Base-by-base conservation (phyloP, 78 protist genomes). In the Pelomyxa schiedti region DNA sequence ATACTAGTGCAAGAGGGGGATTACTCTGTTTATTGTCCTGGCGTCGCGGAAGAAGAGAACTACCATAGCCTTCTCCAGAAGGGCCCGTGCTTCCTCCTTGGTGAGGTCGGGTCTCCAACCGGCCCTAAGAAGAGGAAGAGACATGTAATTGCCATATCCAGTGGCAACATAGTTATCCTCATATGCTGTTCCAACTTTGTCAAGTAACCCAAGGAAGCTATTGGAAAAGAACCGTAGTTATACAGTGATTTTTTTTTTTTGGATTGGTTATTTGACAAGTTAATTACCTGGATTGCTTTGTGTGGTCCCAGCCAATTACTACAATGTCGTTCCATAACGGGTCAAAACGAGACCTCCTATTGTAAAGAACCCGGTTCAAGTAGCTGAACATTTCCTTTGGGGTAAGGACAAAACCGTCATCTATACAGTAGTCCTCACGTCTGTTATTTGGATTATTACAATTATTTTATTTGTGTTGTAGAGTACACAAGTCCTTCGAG, bases 91-190 rank as follows among this genome's bases (percentile, higher is more conserved):
- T 42, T 42, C 89, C 7, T 88, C 92, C 71, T 75, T 42, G 24
- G 29, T 71, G 69, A 79, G 38, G 69, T 80, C 78, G 24, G 75
- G 74, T 26, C 72, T 74, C 72, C 71, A 70, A 3, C 40, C 82
- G 6, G 77, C 81, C 26, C 95, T 71, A 4, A 91, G 32, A 6
- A 91, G 43, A 29, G 95, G 93, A 39, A 72, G 43, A 4, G 93
- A 94, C 30, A 94, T 82, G 82, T 94, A 91, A 8, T 76, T 76
- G 40, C 97, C 97, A 71, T 84, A 94, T n/a, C 97, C 97, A 8
- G 94, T 81, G n/a, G 86, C 80, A 39, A 89, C 30, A 66, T 80
- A 84, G 58, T 83, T 80, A 69, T 88, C 94, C 29, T 83, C n/a
- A 37, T 36, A 87, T 42, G 67, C 72, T 32, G 94, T 87, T 38